Evolutionary conservation across 2,329 filamentous ascomycete species (phyloP).

Genomic region (Penicillium decumbens): DNA sequence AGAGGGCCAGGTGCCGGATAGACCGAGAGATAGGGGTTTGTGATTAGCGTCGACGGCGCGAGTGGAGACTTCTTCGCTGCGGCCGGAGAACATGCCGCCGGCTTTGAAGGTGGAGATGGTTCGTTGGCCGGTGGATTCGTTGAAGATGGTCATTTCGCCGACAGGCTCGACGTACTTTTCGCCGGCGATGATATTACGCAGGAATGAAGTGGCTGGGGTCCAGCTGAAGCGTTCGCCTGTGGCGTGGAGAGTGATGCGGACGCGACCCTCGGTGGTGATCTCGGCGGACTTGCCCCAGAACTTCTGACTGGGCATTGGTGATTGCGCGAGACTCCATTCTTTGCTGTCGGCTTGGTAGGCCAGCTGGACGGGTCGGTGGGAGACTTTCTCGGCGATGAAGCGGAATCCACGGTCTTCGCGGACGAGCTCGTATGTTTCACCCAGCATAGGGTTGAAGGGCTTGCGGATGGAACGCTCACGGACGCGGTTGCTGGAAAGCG

Average conservation of each 20-base stretch:
- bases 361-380: conserved; percentile 84
- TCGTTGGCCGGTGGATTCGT: conserved; percentile 78
- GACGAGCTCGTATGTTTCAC: conserved; percentile 91
- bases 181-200: conserved; percentile 93
- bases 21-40: conserved; percentile 58
- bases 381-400: conserved; percentile 91
- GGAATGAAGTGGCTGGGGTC: conserved; percentile 80
- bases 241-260: conserved; percentile 69
- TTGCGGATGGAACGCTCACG: conserved; percentile 92
- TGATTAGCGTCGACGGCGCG: conserved; percentile 67
- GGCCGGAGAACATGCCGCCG: conserved; percentile 94
- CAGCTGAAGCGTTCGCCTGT: conserved; percentile 82
- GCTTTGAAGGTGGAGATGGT: conserved; percentile 86
- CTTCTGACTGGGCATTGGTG: conserved; percentile 84
- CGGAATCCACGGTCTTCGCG: conserved; percentile 83
- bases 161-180: conserved; percentile 98
- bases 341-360: conserved; percentile 88
- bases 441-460: conserved; percentile 93
- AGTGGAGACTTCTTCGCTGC: conserved; percentile 81
- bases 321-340: conserved; percentile 81
- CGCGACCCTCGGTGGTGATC: conserved; percentile 84
- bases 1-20: conserved; percentile 80
- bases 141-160: conserved; percentile 77
- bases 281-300: conserved; percentile 99
- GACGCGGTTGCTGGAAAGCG: conserved; percentile 73